Evolutionary conservation across 2,329 filamentous ascomycete genomes (phyloP).

Genomic region (Cladosporium sp.): DNA sequence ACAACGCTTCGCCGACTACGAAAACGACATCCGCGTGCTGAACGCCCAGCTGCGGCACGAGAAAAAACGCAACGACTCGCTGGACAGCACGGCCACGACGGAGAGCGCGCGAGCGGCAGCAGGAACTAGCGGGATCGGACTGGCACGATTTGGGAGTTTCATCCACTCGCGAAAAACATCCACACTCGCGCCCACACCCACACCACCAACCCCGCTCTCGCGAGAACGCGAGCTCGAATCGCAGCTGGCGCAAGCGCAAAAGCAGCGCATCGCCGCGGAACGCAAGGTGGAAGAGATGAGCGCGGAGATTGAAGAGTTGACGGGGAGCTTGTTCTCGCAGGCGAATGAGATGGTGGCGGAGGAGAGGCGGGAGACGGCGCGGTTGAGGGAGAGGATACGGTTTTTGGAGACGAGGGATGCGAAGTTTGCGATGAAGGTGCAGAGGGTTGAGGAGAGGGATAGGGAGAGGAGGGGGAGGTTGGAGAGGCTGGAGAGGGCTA

Average conservation of each 20-base stretch:
- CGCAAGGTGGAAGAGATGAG: constrained; percentile 61
- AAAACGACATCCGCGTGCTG: constrained; percentile 66
- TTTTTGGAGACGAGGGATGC: constrained; percentile 68
- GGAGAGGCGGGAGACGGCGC: constrained; percentile 66
- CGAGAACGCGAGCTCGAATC: constrained; percentile 50
- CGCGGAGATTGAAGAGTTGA: constrained; percentile 73
- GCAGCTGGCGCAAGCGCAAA: constrained; percentile 62
- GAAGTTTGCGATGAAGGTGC: constrained; percentile 65
- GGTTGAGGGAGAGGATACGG: constrained; percentile 64
- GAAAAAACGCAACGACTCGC: constrained; percentile 14
- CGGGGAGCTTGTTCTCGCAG: constrained; percentile 69
- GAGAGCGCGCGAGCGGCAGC: constrained; percentile 20
- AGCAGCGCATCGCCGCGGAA: constrained; percentile 64
- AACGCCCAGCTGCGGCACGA: constrained; percentile 38
- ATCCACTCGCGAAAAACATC: constrained; percentile 35
- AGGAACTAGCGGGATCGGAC: constrained; percentile 3
- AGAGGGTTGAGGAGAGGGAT: constrained; percentile 64
- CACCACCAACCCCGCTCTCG: constrained; percentile 21
- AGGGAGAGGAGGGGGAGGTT: constrained; percentile 63
- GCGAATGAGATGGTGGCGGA: constrained; percentile 83
- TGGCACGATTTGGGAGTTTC: constrained; percentile 39
- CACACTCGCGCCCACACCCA: constrained; percentile 22
- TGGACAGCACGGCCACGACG: constrained; percentile 13
- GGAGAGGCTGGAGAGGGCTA: constrained; percentile 65
- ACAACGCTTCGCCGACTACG: constrained; percentile 65